phyloP scores from a whole-genome alignment of 2,329 filamentous ascomycete species.

The Aspergillus tanneri region DNA sequence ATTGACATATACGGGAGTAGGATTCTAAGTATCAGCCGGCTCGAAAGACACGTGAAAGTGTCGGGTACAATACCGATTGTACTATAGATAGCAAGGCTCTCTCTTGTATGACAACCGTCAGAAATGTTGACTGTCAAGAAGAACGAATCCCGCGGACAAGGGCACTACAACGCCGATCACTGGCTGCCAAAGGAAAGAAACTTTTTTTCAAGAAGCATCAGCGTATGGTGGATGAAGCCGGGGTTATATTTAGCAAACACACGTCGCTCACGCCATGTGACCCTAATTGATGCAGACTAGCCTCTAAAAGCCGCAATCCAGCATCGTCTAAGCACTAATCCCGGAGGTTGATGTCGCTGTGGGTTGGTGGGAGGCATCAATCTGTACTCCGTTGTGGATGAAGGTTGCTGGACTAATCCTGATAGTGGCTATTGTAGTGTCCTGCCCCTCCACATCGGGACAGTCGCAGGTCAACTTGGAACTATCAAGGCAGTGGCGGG shows the following conservation, averaged over 20 bases:
- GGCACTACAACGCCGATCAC: background rate
- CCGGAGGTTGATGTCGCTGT: background rate
- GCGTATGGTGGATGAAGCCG: background rate
- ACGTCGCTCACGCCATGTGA: background rate
- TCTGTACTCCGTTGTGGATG: background rate
- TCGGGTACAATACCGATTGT: too few species aligned
- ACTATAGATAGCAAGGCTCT: too few species aligned
- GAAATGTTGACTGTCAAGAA: too few species aligned
- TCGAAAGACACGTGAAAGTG: too few species aligned
- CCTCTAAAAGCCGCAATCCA: background rate
- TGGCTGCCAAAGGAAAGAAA: background rate
- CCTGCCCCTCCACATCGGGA: background rate
- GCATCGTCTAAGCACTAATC: constrained; percentile 3
- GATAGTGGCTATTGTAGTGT: background rate
- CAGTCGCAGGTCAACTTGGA: background rate
- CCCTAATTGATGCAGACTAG: background rate
- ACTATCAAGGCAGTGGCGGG: background rate
- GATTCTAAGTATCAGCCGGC: too few species aligned
- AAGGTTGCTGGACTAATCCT: background rate
- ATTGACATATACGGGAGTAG: too few species aligned
- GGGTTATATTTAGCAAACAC: background rate
- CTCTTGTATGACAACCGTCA: too few species aligned
- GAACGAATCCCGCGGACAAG: too few species aligned
- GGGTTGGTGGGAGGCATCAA: constrained; percentile 1
- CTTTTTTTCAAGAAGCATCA: background rate